These are phyloP conservation scores for Dactylonectria estremocensis DNA, from an alignment of 2,329 filamentous ascomycete genomes.

Conservation along the genomic window DNA sequence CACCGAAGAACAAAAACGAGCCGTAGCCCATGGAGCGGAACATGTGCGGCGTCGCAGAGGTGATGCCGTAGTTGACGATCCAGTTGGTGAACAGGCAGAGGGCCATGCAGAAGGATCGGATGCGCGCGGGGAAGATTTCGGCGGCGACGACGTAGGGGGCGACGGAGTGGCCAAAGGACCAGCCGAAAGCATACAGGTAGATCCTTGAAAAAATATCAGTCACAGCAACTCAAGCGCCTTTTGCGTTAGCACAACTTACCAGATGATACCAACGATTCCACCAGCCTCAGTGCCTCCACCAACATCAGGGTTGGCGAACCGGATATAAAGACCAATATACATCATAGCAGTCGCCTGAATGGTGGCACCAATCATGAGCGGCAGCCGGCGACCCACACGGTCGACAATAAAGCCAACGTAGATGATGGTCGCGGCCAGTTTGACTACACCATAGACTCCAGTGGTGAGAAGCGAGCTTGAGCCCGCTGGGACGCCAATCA, in stretches of 20 bases:
- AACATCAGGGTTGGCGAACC: constrained; percentile 33
- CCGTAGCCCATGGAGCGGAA: constrained; percentile 34
- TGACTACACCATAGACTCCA: constrained; percentile 44
- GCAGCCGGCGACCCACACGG: constrained; percentile 49
- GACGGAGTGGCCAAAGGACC: constrained; percentile 39
- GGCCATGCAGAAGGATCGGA: constrained; percentile 41
- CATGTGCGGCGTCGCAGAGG: constrained; percentile 39
- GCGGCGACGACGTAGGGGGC: constrained; percentile 42
- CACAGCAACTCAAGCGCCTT: background rate
- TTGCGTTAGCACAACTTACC: background rate
- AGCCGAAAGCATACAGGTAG: constrained; percentile 41
- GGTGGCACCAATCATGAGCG: constrained; percentile 45
- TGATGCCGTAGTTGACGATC: constrained; percentile 39
- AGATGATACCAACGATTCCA: constrained; percentile 21
- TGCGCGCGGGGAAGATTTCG: constrained; percentile 43
- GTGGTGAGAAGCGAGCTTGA: constrained; percentile 45
- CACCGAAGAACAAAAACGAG: constrained; percentile 38
- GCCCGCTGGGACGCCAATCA: constrained; percentile 37
- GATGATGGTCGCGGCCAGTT: constrained; percentile 43
- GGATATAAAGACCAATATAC: constrained; percentile 49
- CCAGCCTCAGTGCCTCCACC: constrained; percentile 30
- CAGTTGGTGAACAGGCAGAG: constrained; percentile 39
- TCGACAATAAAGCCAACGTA: constrained; percentile 53
- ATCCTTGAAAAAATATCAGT: constrained; percentile 32
- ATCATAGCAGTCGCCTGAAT: constrained; percentile 47